phyloP scores from a whole-genome alignment of 106 monocot genomes.

The Apostasia shenzhenica region DNA sequence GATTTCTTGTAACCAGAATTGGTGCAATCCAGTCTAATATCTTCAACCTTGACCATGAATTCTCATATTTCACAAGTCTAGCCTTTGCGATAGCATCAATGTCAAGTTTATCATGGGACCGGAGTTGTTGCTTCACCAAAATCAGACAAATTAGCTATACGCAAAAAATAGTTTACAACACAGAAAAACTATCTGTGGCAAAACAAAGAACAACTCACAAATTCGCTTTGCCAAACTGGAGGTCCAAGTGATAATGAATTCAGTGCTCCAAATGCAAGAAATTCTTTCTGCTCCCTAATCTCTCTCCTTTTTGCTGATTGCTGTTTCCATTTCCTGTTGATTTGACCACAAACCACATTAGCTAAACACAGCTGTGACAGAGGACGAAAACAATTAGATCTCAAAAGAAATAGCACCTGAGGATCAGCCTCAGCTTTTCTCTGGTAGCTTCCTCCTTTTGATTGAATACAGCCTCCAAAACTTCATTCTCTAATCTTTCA shows the following conservation, averaged over 20 bases:
- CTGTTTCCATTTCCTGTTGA: constrained; percentile 72
- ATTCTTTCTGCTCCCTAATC: constrained; percentile 37
- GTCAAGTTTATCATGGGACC: constrained; percentile 22
- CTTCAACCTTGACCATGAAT: constrained; percentile 62
- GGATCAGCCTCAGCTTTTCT: constrained; percentile 46
- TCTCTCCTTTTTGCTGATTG: constrained; percentile 33
- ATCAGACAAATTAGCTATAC: constrained; percentile 4
- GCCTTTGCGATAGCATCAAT: constrained; percentile 43
- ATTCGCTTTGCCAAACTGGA: constrained; percentile 31
- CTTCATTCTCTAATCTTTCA: constrained; percentile 9
- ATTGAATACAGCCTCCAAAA: not conserved
- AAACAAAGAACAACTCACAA: constrained; percentile 30
- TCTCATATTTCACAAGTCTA: constrained; percentile 32
- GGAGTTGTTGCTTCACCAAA: constrained; percentile 23
- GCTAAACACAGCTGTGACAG: not conserved
- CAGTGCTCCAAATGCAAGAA: constrained; percentile 56
- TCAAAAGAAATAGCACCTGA: constrained; percentile 44
- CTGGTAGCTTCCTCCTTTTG: constrained; percentile 30
- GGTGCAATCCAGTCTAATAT: constrained; percentile 50
- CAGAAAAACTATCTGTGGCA: not conserved
- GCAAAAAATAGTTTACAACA: not conserved
- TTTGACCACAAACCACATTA: not conserved
- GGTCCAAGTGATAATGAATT: constrained; percentile 67
- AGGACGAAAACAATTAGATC: constrained; percentile 3
- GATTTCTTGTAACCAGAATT: constrained; percentile 54